A percentile compares a stretch with the other conserved stretches of the same genome.
phyloP scores from a whole-genome alignment of 306 rosid species.

The Corylus avellana region DNA sequence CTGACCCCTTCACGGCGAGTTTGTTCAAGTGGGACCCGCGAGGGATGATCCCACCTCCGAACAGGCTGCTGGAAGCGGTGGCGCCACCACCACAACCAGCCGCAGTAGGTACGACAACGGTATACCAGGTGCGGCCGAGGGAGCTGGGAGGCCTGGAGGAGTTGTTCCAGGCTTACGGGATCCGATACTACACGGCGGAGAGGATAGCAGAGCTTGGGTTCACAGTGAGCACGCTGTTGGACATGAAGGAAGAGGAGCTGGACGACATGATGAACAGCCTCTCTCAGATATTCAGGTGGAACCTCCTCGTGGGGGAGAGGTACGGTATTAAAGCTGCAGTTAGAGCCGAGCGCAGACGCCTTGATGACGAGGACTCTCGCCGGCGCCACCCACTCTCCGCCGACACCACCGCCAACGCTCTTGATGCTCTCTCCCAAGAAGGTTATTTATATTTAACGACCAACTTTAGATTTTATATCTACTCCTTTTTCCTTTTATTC shows the following conservation, averaged over 20 bases:
- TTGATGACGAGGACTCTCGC: slow-evolving; percentile 60
- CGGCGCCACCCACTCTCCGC: slow-evolving; percentile 50
- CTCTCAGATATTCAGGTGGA: slow-evolving; percentile 80
- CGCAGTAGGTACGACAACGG: neutral
- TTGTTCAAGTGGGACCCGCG: slow-evolving; percentile 94
- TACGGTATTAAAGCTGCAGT: slow-evolving; percentile 94
- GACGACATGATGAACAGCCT: slow-evolving; percentile 97
- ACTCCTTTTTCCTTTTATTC: neutral
- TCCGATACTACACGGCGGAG: slow-evolving; percentile 77
- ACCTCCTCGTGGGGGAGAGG: slow-evolving; percentile 85
- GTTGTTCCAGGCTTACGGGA: slow-evolving; percentile 82
- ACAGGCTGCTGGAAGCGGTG: slow-evolving; percentile 38
- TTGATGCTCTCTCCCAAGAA: slow-evolving; percentile 92
- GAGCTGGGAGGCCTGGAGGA: slow-evolving; percentile 76
- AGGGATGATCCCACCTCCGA: slow-evolving; percentile 37
- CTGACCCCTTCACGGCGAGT: slow-evolving; percentile 71
- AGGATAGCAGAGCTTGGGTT: slow-evolving; percentile 92
- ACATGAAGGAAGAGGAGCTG: slow-evolving; percentile 89
- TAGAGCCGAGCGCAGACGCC: slow-evolving; percentile 79
- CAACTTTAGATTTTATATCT: neutral
- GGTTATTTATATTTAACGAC: slow-evolving; percentile 28
- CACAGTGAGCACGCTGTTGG: slow-evolving; percentile 75
- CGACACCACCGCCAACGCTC: slow-evolving; percentile 59
- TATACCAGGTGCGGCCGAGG: slow-evolving; percentile 30
- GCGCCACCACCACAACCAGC: slow-evolving; percentile 19